Percentiles rank a stretch among this genome's conserved stretches.
phyloP scores from a whole-genome alignment of 306 rosid genomes.

The Cicer yamashitae region DNA sequence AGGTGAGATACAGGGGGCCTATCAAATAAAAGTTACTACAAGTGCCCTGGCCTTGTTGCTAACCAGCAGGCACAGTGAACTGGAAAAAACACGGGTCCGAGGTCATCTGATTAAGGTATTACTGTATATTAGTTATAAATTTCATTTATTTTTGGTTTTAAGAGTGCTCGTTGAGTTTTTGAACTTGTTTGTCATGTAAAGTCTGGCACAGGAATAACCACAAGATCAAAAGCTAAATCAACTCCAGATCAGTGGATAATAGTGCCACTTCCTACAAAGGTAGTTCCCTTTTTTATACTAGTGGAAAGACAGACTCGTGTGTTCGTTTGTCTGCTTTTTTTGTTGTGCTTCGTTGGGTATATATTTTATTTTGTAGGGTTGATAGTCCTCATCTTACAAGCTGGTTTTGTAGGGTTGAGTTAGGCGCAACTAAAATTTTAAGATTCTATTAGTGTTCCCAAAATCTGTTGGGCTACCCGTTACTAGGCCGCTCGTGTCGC shows the following conservation, averaged over 20 bases:
- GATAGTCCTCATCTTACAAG: no score
- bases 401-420: no score
- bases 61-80: conserved; percentile 66
- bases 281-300: conserved; percentile 36
- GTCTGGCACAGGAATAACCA: conserved; percentile 77
- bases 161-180: conserved; percentile 41
- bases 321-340: background rate
- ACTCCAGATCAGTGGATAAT: conserved; percentile 91
- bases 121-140: conserved; percentile 2
- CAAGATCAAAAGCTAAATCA: conserved; percentile 87
- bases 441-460: no score
- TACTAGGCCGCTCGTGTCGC: no score
- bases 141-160: conserved; percentile 16
- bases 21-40: conserved; percentile 93
- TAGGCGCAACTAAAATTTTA: no score
- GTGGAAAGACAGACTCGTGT: background rate
- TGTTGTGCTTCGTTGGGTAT: no score
- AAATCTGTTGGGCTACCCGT: no score
- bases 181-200: conserved; percentile 45
- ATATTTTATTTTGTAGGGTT: no score
- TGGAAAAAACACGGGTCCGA: conserved; percentile 65
- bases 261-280: conserved; percentile 88
- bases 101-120: conserved; percentile 78
- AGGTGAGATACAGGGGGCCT: conserved; percentile 94
- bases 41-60: conserved; percentile 87